phyloP scores from a whole-genome alignment of 352 stramenopile genomes.

The Phytophthora capsici region DNA sequence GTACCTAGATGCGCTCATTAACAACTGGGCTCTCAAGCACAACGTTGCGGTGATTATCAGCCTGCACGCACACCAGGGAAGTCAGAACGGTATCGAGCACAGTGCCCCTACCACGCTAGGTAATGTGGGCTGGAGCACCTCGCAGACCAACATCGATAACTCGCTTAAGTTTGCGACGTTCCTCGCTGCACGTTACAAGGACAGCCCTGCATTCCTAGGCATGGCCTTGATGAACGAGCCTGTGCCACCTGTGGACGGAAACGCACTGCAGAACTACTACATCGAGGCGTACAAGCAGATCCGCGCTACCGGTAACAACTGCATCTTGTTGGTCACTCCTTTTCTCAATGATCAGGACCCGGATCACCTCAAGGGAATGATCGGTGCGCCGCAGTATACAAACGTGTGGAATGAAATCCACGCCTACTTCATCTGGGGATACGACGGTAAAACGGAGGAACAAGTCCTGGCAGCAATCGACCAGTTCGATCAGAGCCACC shows the following conservation, averaged over 20 bases:
- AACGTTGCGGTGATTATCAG: slow-evolving; percentile 65
- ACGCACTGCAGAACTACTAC: slow-evolving; percentile 47
- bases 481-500: slow-evolving; percentile 28
- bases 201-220: slow-evolving; percentile 53
- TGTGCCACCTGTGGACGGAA: slow-evolving; percentile 16
- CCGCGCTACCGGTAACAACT: slow-evolving; percentile 46
- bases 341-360: slow-evolving; percentile 46
- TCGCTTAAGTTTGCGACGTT: slow-evolving; percentile 48
- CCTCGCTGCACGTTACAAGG: slow-evolving; percentile 50
- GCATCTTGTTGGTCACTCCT: slow-evolving; percentile 50
- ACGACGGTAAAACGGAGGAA: slow-evolving; percentile 30
- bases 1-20: slow-evolving; percentile 64
- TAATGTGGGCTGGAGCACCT: slow-evolving; percentile 32
- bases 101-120: slow-evolving; percentile 34
- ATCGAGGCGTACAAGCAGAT: slow-evolving; percentile 46
- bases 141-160: slow-evolving; percentile 36
- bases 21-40: slow-evolving; percentile 55
- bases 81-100: slow-evolving; percentile 66
- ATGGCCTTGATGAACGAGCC: slow-evolving; percentile 69
- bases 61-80: slow-evolving; percentile 58
- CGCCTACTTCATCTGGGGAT: slow-evolving; percentile 63
- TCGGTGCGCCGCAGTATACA: slow-evolving; percentile 34
- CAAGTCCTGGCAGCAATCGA: slow-evolving; percentile 27
- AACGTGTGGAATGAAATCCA: slow-evolving; percentile 75
- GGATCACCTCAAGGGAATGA: slow-evolving; percentile 30